Evolutionary conservation across 352 stramenopile species (phyloP).

Genomic region (Halophytophthora polymorphica): DNA sequence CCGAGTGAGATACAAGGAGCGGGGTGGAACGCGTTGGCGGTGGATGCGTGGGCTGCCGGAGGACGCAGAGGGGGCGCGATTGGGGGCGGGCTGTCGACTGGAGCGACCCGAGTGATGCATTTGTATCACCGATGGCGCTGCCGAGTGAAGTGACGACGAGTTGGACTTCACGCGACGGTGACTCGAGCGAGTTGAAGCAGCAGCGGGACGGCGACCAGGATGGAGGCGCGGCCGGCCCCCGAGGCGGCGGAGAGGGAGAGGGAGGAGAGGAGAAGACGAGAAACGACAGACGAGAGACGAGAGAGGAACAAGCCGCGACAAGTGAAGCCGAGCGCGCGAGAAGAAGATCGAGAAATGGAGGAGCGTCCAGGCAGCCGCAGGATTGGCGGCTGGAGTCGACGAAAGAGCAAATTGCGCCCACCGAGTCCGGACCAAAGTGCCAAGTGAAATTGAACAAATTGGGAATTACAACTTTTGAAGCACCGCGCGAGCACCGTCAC

Average conservation of each 20-base stretch:
- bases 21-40: neutral
- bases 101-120: slow-evolving; percentile 32
- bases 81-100: slow-evolving; percentile 11
- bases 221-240: slow-evolving; percentile 18
- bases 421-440: neutral
- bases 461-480: slow-evolving; percentile 47
- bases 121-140: slow-evolving; percentile 31
- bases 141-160: slow-evolving; percentile 38
- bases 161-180: slow-evolving; percentile 28
- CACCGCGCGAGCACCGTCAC: slow-evolving; percentile 23
- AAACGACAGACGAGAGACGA: slow-evolving; percentile 19
- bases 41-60: neutral
- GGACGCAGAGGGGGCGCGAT: slow-evolving; percentile 4
- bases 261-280: slow-evolving; percentile 28
- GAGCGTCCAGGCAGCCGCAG: slow-evolving; percentile 17
- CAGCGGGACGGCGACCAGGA: slow-evolving; percentile 23
- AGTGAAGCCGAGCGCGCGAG: slow-evolving; percentile 7
- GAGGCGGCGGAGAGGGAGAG: slow-evolving; percentile 25
- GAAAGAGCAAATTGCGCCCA: slow-evolving; percentile 30
- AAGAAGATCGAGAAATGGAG: slow-evolving; percentile 25
- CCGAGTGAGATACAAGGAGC: slow-evolving; percentile 1
- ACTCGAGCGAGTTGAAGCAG: slow-evolving; percentile 32
- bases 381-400: slow-evolving; percentile 27
- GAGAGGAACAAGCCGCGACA: slow-evolving; percentile 17
- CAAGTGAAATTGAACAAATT: slow-evolving; percentile 32